Evolutionary conservation across 176 grass and related monocot species (phyloP), one percentile per base, ranked within the genome.

Genomic region (Oryza rufipogon): DNA sequence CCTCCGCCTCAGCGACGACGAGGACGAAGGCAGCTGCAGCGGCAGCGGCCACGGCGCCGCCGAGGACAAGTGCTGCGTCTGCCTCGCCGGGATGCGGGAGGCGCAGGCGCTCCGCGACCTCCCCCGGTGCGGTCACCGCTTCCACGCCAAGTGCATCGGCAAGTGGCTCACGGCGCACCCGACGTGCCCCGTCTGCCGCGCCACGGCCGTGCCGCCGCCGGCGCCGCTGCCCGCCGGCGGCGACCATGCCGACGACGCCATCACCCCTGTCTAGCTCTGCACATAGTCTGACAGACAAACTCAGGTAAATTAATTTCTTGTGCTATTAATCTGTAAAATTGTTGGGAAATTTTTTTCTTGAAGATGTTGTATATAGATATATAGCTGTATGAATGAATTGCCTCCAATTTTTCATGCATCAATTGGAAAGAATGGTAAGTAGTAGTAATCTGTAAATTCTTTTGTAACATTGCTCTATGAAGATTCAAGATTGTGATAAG

Each of bases 141-240:
- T 96, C 90, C 94, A 96, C 79, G 72, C 61, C 11, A 85, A 89
- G 52, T 96, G 91, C 79, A 88, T 96, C 63, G 94, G 83, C 54
- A 88, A 85, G 72, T 96, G 94, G 94, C 84, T 96, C 80, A 87
- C 78, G 47, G 84, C 88, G 32, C 91, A 91, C 66, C 76, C 56
- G 46, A 93, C 91, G 0, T 96, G 94, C 78, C 94, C 89, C 1
- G 77, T 96, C 7, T 96, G 94, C 69, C 86, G 94, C 13, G 67
- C 90, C 11, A 51, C 83, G 5, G 85, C 86, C 79, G 66, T 28
- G 84, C 84, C 71, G 41, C 80, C 71, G 41, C 71, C 71, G 41
- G 66, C 66, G 80, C 67, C 66, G 41, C 71, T 72, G 58, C 28
- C 64, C 66, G 47, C 9, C 16, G 60, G 11, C 52, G 8, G 16